A percentile compares a stretch with the other conserved stretches of the same genome.
These are phyloP conservation scores for Mrakiaceae sp. DNA, from an alignment of 1,284 basidiomycete species.

Conservation along the genomic window DNA sequence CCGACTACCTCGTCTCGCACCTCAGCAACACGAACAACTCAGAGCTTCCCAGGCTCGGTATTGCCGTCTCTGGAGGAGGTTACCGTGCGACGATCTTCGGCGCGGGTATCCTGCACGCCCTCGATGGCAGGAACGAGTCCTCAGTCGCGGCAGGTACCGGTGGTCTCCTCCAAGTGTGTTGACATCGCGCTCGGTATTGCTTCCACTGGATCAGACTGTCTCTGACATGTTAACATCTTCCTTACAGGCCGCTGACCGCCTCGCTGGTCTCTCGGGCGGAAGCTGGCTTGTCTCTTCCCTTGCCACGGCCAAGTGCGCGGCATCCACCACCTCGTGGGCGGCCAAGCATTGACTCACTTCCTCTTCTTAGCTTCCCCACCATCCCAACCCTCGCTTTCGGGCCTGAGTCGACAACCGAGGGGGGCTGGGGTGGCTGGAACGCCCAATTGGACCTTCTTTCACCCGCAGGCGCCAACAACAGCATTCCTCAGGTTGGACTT, in stretches of 20 bases:
- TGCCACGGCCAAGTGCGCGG: background rate
- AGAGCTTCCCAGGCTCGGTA: background rate
- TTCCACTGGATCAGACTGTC: too few relatives aligned
- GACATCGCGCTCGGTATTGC: too few relatives aligned
- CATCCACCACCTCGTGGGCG: background rate
- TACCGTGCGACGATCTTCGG: conserved; percentile 11
- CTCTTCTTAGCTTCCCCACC: background rate
- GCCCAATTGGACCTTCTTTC: background rate
- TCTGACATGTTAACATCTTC: too few relatives aligned
- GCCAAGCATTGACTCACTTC: background rate
- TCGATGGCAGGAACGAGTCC: background rate
- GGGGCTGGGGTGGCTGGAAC: background rate
- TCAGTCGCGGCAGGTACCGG: conserved; percentile 49
- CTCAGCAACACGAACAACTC: too few relatives aligned
- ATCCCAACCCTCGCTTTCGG: background rate
- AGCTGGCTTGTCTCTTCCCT: conserved; percentile 23
- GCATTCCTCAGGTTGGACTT: too few relatives aligned
- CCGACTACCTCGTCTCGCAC: too few relatives aligned
- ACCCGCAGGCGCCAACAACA: too few relatives aligned
- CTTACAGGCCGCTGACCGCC: conserved; percentile 39
- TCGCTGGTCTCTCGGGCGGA: conserved; percentile 50
- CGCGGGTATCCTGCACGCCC: conserved; percentile 5
- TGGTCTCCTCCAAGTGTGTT: conserved; percentile 48
- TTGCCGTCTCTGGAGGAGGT: conserved; percentile 7
- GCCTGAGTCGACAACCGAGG: background rate